phyloP scores from a whole-genome alignment of 2,329 filamentous ascomycete species.

The Aspergillus persii region DNA sequence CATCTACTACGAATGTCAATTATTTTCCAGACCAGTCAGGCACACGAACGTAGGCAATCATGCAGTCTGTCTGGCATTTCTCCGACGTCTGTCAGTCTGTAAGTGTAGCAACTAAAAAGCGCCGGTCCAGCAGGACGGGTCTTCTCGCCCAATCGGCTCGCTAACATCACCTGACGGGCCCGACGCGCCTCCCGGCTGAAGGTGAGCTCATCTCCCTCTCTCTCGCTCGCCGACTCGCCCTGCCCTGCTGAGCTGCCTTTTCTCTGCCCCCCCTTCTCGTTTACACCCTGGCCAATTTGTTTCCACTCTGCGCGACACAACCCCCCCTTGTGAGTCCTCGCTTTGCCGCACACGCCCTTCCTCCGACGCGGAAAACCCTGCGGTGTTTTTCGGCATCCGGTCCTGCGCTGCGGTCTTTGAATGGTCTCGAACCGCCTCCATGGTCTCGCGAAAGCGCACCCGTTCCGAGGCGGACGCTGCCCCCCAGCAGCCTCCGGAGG shows the following conservation, averaged over 20 bases:
- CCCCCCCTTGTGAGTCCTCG: neutral
- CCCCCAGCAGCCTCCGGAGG: slow-evolving; percentile 38
- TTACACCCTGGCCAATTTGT: neutral
- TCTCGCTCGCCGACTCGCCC: slow-evolving; percentile 25
- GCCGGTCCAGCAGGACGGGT: neutral
- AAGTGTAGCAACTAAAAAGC: no score
- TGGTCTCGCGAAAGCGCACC: slow-evolving; percentile 56
- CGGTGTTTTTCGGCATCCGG: slow-evolving; percentile 5
- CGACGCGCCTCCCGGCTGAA: slow-evolving; percentile 28
- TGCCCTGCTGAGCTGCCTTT: neutral
- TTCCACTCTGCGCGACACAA: neutral
- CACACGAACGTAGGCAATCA: no score
- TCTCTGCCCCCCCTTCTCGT: neutral
- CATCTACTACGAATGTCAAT: neutral
- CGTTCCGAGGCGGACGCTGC: slow-evolving; percentile 56
- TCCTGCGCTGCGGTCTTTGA: slow-evolving; percentile 23
- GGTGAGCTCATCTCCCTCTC: slow-evolving; percentile 31
- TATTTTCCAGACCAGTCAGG: neutral
- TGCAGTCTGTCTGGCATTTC: no score
- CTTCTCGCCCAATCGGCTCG: slow-evolving; percentile 17
- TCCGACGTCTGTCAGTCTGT: no score
- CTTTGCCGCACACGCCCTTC: neutral
- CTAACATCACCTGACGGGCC: slow-evolving; percentile 28
- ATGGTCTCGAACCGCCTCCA: slow-evolving; percentile 38
- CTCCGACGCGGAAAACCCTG: neutral